These are phyloP conservation scores for Blastobotrys terrestris DNA, from an alignment of 805 yeast species.

Conservation along the genomic window DNA sequence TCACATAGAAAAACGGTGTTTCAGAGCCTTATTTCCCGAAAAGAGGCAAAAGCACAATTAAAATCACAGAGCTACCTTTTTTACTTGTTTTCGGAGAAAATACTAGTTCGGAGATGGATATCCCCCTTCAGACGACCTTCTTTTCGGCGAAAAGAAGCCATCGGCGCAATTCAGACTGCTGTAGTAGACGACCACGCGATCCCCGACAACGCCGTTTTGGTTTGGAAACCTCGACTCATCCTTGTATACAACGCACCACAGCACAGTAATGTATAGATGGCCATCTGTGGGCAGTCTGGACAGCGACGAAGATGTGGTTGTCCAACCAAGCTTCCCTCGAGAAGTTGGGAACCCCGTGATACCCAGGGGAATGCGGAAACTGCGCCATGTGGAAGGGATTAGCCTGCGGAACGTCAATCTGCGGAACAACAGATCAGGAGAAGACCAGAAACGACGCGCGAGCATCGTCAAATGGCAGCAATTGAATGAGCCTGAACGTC, in stretches of 20 bases:
- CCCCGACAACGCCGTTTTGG: no score
- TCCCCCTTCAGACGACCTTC: no score
- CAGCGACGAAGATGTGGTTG: slow-evolving; percentile 9
- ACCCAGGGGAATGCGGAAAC: slow-evolving; percentile 13
- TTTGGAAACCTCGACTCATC: neutral
- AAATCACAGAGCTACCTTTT: no score
- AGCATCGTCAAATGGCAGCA: neutral
- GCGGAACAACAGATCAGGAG: neutral
- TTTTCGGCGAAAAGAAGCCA: neutral
- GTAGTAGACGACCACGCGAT: no score
- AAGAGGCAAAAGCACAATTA: neutral
- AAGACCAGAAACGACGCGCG: neutral
- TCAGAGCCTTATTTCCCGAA: neutral
- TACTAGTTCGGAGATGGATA: neutral
- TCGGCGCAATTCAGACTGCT: no score
- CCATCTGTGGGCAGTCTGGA: neutral
- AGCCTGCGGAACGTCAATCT: slow-evolving; percentile 14
- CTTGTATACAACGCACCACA: neutral
- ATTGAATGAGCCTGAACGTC: neutral
- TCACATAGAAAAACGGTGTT: no score
- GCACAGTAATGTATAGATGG: neutral
- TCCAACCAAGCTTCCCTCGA: slow-evolving; percentile 8
- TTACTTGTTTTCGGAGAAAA: no score
- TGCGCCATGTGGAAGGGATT: slow-evolving; percentile 18
- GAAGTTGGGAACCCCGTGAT: slow-evolving; percentile 17